Conservation (phyloP, 106 monocot genomes). For the Acorus gramineus region DNA sequence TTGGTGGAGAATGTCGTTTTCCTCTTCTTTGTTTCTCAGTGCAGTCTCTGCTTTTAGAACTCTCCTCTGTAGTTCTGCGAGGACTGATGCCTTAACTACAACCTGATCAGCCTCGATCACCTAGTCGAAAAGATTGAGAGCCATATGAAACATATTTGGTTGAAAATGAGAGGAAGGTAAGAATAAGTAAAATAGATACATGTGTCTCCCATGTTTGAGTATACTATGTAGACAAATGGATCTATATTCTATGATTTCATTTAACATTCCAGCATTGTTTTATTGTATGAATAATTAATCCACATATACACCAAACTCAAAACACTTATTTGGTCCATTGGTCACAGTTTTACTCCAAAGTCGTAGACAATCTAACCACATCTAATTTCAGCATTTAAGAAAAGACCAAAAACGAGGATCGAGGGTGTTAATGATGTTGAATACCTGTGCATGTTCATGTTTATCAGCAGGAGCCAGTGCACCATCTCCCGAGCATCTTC, state of each 20-base stretch:
- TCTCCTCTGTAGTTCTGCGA: slow-evolving; percentile 77
- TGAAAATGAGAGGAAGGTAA: neutral
- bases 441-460: slow-evolving; percentile 41
- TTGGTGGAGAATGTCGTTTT: slow-evolving; percentile 80
- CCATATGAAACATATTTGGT: neutral
- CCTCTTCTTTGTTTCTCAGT: slow-evolving; percentile 72
- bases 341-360: too few species aligned
- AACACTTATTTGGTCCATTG: too few species aligned
- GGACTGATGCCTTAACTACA: slow-evolving; percentile 65
- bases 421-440: too few species aligned
- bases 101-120: slow-evolving; percentile 41
- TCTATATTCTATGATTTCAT: too few species aligned
- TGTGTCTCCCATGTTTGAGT: too few species aligned
- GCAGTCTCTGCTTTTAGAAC: slow-evolving; percentile 73
- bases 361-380: too few species aligned
- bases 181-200: too few species aligned
- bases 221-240: too few species aligned
- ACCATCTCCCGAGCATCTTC: slow-evolving; percentile 57
- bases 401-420: neutral
- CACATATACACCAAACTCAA: too few species aligned
- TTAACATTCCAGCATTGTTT: too few species aligned
- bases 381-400: too few species aligned
- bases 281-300: too few species aligned
- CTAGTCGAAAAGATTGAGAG: slow-evolving; percentile 15
- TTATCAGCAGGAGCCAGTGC: slow-evolving; percentile 16